Evolutionary conservation across 495 filamentous ascomycete species (phyloP).

Genomic region (Tuber indicum): DNA sequence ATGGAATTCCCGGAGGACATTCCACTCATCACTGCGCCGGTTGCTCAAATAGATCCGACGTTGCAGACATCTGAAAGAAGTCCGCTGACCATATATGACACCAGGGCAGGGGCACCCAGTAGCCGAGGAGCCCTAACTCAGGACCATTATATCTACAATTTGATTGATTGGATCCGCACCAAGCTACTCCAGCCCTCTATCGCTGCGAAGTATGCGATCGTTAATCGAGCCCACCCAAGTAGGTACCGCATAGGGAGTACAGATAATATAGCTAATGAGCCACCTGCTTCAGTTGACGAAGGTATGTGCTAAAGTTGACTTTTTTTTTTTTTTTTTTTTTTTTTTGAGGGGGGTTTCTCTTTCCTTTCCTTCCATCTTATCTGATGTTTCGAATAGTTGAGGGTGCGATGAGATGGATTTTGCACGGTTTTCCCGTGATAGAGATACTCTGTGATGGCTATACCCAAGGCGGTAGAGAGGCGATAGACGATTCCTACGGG

Average conservation of each 20-base stretch:
- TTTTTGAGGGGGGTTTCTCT: neutral
- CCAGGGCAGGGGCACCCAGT: slow-evolving; percentile 5
- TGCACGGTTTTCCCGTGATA: slow-evolving; percentile 23
- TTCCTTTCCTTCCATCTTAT: neutral
- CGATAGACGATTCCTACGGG: neutral
- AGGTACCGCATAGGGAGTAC: slow-evolving; percentile 13
- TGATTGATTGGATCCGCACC: slow-evolving; percentile 8
- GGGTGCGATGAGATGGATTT: slow-evolving; percentile 21
- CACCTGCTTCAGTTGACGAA: slow-evolving; percentile 16
- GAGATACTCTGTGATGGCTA: slow-evolving; percentile 7
- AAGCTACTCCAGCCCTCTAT: slow-evolving; percentile 15
- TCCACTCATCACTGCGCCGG: slow-evolving; percentile 13
- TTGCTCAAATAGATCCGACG: neutral
- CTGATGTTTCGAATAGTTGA: slow-evolving; percentile 9
- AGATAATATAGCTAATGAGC: slow-evolving; percentile 19
- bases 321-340: neutral
- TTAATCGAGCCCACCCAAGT: slow-evolving; percentile 23
- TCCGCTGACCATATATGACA: slow-evolving; percentile 20
- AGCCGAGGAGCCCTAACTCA: neutral
- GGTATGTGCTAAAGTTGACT: slow-evolving; percentile 6
- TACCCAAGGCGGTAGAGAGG: neutral
- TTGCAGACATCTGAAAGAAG: slow-evolving; percentile 7
- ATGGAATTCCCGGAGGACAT: slow-evolving; percentile 16
- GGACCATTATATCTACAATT: slow-evolving; percentile 15
- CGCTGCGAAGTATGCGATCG: slow-evolving; percentile 20